phyloP scores from a whole-genome alignment of 192 early-diverging fungal genomes.

The Umbelopsis sp. region DNA sequence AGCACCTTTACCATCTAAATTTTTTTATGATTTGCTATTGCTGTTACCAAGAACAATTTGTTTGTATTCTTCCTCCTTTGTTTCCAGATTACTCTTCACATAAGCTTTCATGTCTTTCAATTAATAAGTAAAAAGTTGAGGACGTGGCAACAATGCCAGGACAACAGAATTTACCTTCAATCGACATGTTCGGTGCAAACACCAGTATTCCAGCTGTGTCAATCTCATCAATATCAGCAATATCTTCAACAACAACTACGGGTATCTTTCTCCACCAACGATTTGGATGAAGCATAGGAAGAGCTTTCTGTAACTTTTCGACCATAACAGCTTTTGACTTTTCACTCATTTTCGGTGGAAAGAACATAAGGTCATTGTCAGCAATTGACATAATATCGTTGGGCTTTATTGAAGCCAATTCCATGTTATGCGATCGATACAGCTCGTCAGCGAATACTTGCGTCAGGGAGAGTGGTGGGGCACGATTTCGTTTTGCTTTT shows the following conservation, averaged over 20 bases:
- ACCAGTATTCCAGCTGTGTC: conserved; percentile 4
- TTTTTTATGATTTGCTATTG: not conserved
- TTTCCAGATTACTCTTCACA: not conserved
- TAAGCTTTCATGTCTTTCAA: conserved; percentile 1
- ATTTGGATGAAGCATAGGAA: not conserved
- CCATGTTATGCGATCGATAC: not conserved
- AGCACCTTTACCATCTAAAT: too few species aligned
- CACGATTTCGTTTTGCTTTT: not conserved
- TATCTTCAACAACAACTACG: not conserved
- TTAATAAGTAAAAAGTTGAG: not conserved
- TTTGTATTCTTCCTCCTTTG: not conserved
- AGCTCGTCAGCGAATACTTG: conserved; percentile 9
- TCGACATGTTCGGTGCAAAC: not conserved
- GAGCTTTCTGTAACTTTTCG: not conserved
- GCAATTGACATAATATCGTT: not conserved
- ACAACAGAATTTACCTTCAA: not conserved
- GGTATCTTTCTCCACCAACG: conserved; percentile 12
- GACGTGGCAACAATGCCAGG: not conserved
- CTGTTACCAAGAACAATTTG: not conserved
- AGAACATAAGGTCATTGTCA: not conserved
- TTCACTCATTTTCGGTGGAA: not conserved
- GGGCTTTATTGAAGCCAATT: too few species aligned
- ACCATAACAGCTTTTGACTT: not conserved
- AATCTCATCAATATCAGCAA: not conserved
- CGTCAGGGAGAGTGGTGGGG: not conserved